These are phyloP conservation scores for Paecilomyces sp. DNA, from an alignment of 2,329 filamentous ascomycete species.

Conservation along the genomic window DNA sequence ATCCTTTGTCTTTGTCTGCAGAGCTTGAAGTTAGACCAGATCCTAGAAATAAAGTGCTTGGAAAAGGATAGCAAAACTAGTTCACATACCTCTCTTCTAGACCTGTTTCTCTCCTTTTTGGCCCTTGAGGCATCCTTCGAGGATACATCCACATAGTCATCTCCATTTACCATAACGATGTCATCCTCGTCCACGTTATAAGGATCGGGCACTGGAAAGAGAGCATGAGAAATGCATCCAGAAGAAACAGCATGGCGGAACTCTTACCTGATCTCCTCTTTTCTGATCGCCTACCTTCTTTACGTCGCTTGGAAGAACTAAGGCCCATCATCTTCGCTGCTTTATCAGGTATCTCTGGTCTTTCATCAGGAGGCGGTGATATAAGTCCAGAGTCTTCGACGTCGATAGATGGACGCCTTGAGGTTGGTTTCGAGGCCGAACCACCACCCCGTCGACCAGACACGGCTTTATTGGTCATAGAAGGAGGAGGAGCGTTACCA, in stretches of 20 bases:
- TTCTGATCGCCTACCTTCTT: conserved; percentile 44
- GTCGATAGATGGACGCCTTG: conserved; percentile 63
- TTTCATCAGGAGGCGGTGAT: conserved; percentile 66
- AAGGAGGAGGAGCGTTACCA: conserved; percentile 52
- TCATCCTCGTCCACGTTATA: conserved; percentile 61
- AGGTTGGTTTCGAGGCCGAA: conserved; percentile 47
- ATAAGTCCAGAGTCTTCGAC: conserved; percentile 55
- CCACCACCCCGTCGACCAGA: conserved; percentile 57
- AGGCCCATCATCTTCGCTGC: conserved; percentile 70
- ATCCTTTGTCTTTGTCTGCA: conserved; percentile 21
- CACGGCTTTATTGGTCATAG: conserved; percentile 46
- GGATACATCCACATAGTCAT: conserved; percentile 28
- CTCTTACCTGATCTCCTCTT: conserved; percentile 39
- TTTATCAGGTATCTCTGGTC: conserved; percentile 61
- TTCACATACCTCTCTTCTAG: conserved; percentile 29
- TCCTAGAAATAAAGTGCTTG: not conserved
- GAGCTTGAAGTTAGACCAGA: conserved; percentile 5
- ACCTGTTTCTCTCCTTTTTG: conserved; percentile 24
- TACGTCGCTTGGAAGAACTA: conserved; percentile 37
- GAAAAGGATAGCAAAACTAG: not conserved
- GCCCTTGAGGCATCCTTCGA: conserved; percentile 25
- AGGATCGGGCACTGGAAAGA: conserved; percentile 42
- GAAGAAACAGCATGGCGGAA: not conserved
- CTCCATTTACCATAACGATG: conserved; percentile 51
- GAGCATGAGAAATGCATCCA: not conserved